Percentiles rank a stretch among this genome's conserved stretches.
Conservation (phyloP, 768 basidiomycete genomes). For the Baorangia bicolor region DNA sequence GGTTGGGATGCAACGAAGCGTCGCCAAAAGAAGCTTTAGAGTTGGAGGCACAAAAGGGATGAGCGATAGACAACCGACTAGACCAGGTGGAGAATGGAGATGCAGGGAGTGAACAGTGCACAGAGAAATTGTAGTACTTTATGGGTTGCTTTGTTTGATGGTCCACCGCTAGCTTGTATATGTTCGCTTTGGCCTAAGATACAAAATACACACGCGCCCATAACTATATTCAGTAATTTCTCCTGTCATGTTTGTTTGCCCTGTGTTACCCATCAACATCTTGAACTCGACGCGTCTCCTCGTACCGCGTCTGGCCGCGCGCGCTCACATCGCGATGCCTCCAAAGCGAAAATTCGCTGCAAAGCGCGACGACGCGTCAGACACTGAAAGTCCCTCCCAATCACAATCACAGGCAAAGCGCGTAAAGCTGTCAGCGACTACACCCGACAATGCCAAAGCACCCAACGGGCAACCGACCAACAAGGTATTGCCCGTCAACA, state of each 20-base stretch:
- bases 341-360: slow-evolving; percentile 30
- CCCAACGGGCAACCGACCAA: slow-evolving; percentile 67
- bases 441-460: slow-evolving; percentile 18
- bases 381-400: slow-evolving; percentile 26
- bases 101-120: background rate
- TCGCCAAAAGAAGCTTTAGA: background rate
- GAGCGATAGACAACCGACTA: background rate
- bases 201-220: slow-evolving; percentile 19
- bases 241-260: background rate
- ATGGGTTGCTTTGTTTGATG: background rate
- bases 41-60: background rate
- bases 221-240: slow-evolving; percentile 5
- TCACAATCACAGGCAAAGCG: slow-evolving; percentile 26
- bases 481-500: slow-evolving; percentile 62
- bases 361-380: slow-evolving; percentile 37
- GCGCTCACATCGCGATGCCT: slow-evolving; percentile 22
- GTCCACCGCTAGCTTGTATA: background rate
- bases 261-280: background rate
- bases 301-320: background rate
- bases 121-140: background rate
- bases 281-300: background rate
- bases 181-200: slow-evolving; percentile 9
- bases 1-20: background rate
- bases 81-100: background rate
- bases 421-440: slow-evolving; percentile 24